Conservation (phyloP, 495 filamentous ascomycete genomes). For the Geopyxis carbonaria region DNA sequence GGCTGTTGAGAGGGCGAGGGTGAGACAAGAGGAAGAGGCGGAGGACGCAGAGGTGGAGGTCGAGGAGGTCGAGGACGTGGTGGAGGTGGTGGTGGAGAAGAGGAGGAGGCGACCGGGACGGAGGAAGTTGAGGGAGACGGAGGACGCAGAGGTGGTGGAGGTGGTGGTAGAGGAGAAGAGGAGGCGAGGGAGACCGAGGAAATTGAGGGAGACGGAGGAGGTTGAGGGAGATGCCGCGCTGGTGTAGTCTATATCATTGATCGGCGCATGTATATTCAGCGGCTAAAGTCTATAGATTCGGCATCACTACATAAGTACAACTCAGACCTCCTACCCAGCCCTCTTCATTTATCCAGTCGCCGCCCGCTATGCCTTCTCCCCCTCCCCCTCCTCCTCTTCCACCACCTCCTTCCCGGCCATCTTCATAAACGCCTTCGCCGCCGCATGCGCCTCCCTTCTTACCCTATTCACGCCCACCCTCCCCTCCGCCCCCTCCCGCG, state of each 20-base stretch:
- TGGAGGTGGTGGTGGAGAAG: background rate
- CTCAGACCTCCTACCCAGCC: too few species aligned
- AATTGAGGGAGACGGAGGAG: too few species aligned
- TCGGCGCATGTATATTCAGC: too few species aligned
- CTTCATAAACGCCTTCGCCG: slow-evolving; percentile 16
- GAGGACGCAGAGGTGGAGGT: too few species aligned
- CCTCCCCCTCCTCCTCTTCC: background rate
- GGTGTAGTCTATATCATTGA: too few species aligned
- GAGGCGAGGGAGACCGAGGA: too few species aligned
- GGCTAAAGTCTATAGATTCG: too few species aligned
- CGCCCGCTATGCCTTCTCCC: background rate
- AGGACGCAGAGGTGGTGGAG: background rate
- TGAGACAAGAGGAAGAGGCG: too few species aligned
- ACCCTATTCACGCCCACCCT: slow-evolving; percentile 35
- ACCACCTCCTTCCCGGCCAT: slow-evolving; percentile 6
- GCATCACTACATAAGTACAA: too few species aligned
- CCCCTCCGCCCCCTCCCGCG: slow-evolving; percentile 36
- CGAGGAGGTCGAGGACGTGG: background rate
- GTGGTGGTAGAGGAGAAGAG: too few species aligned
- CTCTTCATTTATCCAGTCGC: background rate
- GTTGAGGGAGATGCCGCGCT: too few species aligned
- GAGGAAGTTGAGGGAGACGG: background rate
- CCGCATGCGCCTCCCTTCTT: slow-evolving; percentile 35
- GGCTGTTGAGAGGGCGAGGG: background rate
- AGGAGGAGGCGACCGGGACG: background rate